A percentile compares a stretch with the other conserved stretches of the same genome.
Conservation (phyloP, 2,329 filamentous ascomycete species). For the Microdochium nivale region DNA sequence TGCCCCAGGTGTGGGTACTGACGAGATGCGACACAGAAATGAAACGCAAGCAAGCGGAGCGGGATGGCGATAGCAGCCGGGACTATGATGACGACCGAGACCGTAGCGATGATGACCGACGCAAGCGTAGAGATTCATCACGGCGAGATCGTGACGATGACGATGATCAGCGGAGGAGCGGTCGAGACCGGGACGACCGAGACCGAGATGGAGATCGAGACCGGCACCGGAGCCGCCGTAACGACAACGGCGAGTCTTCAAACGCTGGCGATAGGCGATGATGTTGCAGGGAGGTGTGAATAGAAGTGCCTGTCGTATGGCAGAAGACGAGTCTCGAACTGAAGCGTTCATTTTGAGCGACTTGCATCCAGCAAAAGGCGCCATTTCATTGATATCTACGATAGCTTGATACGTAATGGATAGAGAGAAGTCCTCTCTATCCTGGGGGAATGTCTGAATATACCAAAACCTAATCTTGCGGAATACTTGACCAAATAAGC, state of each 20-base stretch:
- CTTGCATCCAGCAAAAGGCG: not conserved
- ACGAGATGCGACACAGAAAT: slow-evolving; percentile 16
- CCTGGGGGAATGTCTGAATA: not conserved
- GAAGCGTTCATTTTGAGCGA: not conserved
- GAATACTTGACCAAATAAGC: not conserved
- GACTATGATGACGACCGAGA: slow-evolving; percentile 13
- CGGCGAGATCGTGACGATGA: slow-evolving; percentile 14
- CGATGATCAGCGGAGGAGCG: slow-evolving; percentile 20
- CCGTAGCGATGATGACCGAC: slow-evolving; percentile 9
- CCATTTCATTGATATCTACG: not conserved
- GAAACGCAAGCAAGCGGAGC: slow-evolving; percentile 24
- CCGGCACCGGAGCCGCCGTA: not conserved
- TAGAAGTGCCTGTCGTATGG: not conserved
- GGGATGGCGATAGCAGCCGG: slow-evolving; percentile 4
- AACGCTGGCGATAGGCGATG: not conserved
- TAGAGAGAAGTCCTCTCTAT: not conserved
- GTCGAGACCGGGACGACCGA: slow-evolving; percentile 4
- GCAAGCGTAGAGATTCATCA: not conserved
- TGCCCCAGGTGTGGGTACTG: slow-evolving; percentile 4
- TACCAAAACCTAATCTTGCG: not conserved
- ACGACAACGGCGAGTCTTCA: not conserved
- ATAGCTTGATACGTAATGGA: no score
- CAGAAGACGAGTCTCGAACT: not conserved
- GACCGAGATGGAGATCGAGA: slow-evolving; percentile 10
- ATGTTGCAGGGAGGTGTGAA: not conserved